These are phyloP conservation scores for Penicillium riverlandense DNA, from an alignment of 495 filamentous ascomycete genomes.

Conservation along the genomic window DNA sequence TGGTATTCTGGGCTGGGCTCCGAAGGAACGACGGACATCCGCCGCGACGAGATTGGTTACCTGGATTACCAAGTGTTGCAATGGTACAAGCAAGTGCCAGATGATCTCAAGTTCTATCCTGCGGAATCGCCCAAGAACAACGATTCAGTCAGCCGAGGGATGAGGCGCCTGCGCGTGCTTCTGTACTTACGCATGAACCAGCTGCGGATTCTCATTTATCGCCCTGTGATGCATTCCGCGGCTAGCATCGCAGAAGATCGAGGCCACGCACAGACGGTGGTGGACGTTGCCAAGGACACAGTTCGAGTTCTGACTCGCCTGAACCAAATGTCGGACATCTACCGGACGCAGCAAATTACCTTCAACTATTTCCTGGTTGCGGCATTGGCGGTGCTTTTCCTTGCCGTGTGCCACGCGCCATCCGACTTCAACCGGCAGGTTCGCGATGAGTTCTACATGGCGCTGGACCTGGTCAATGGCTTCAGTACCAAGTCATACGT, in stretches of 20 bases:
- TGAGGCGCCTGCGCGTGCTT: slow-evolving; percentile 45
- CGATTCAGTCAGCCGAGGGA: slow-evolving; percentile 36
- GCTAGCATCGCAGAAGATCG: slow-evolving; percentile 68
- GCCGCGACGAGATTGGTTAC: slow-evolving; percentile 60
- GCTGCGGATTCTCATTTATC: slow-evolving; percentile 75
- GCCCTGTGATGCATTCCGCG: slow-evolving; percentile 70
- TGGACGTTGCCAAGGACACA: slow-evolving; percentile 74
- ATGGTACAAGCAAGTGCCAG: slow-evolving; percentile 64
- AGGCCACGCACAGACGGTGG: slow-evolving; percentile 58
- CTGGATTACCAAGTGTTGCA: slow-evolving; percentile 70
- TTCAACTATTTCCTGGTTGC: slow-evolving; percentile 86
- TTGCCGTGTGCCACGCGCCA: slow-evolving; percentile 77
- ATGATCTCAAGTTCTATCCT: slow-evolving; percentile 53
- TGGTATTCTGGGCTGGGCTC: slow-evolving; percentile 56
- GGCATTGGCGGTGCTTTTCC: slow-evolving; percentile 72
- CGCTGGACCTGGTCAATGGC: slow-evolving; percentile 71
- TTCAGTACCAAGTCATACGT: slow-evolving; percentile 75
- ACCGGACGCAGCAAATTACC: slow-evolving; percentile 69
- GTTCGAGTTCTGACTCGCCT: slow-evolving; percentile 66
- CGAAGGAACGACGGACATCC: slow-evolving; percentile 45
- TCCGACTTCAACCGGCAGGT: slow-evolving; percentile 65
- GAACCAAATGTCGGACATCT: slow-evolving; percentile 75
- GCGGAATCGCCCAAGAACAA: slow-evolving; percentile 36
- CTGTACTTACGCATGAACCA: slow-evolving; percentile 71
- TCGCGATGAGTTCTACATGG: slow-evolving; percentile 82